Percentiles rank a stretch among this genome's conserved stretches.
phyloP scores from a whole-genome alignment of 805 yeast genomes.

The Candida lessepsii region DNA sequence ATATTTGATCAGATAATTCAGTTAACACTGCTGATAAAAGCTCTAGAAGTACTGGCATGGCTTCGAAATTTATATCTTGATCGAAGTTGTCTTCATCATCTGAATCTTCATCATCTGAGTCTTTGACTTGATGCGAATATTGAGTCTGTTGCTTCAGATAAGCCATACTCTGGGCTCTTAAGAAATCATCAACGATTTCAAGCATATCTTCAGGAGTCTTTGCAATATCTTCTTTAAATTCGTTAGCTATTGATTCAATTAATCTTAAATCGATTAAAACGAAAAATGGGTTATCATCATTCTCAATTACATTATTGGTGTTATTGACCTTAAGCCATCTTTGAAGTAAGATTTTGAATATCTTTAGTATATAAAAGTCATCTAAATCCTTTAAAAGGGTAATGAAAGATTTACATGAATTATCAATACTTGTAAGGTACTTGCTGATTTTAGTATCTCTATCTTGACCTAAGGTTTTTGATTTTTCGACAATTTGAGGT shows the following conservation, averaged over 20 bases:
- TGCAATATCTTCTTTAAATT: conserved; percentile 56
- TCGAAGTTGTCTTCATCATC: conserved; percentile 32
- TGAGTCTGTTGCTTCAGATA: not conserved
- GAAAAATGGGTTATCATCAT: conserved; percentile 48
- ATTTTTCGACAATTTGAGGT: conserved; percentile 24
- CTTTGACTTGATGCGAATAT: not conserved
- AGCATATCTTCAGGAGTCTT: conserved; percentile 59
- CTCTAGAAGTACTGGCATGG: conserved; percentile 33
- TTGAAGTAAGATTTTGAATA: conserved; percentile 52
- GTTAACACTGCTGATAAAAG: conserved; percentile 36
- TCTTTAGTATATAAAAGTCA: conserved; percentile 41
- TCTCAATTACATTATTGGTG: conserved; percentile 13
- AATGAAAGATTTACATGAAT: conserved; percentile 25
- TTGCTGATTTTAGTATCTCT: conserved; percentile 26
- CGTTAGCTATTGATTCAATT: conserved; percentile 58
- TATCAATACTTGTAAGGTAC: conserved; percentile 31
- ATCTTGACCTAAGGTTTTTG: conserved; percentile 5
- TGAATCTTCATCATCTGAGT: conserved; percentile 20
- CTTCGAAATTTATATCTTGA: conserved; percentile 13
- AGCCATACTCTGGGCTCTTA: conserved; percentile 7
- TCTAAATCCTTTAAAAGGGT: conserved; percentile 50
- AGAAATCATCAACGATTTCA: conserved; percentile 31
- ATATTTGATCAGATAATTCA: conserved; percentile 25
- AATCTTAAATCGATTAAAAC: conserved; percentile 60
- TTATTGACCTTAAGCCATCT: conserved; percentile 51